Evolutionary conservation across 371 early-diverging fungal species (phyloP).

Genomic region (Dichotomocladium elegans): DNA sequence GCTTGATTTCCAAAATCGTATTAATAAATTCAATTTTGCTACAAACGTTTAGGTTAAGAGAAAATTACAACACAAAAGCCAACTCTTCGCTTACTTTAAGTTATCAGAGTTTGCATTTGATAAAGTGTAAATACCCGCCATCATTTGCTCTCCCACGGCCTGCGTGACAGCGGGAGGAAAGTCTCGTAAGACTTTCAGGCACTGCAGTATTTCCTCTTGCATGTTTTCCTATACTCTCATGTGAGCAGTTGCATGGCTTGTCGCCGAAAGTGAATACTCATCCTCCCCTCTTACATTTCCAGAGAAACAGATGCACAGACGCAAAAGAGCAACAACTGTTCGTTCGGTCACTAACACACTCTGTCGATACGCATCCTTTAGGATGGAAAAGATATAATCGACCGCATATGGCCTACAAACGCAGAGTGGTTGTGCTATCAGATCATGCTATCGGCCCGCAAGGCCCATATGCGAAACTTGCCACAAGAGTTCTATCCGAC

Average conservation of each 20-base stretch:
- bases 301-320: constrained; percentile 68
- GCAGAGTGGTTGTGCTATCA: not conserved
- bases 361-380: constrained; percentile 66
- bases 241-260: not conserved
- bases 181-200: constrained; percentile 56
- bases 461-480: constrained; percentile 19
- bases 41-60: not conserved
- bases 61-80: not conserved
- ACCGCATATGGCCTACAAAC: constrained; percentile 60
- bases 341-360: constrained; percentile 71
- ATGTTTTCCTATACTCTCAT: constrained; percentile 38
- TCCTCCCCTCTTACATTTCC: constrained; percentile 48
- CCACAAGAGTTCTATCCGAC: constrained; percentile 62
- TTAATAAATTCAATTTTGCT: constrained; percentile 44
- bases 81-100: constrained; percentile 31
- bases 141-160: constrained; percentile 73
- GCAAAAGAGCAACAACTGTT: constrained; percentile 71
- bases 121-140: constrained; percentile 73
- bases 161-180: constrained; percentile 66
- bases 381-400: constrained; percentile 62
- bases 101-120: constrained; percentile 46
- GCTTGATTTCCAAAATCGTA: constrained; percentile 44
- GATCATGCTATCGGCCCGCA: too few species aligned
- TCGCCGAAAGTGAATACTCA: not conserved
- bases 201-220: constrained; percentile 58